Evolutionary conservation across 805 yeast species (phyloP).

Genomic region (Pichia sporocuriosa): DNA sequence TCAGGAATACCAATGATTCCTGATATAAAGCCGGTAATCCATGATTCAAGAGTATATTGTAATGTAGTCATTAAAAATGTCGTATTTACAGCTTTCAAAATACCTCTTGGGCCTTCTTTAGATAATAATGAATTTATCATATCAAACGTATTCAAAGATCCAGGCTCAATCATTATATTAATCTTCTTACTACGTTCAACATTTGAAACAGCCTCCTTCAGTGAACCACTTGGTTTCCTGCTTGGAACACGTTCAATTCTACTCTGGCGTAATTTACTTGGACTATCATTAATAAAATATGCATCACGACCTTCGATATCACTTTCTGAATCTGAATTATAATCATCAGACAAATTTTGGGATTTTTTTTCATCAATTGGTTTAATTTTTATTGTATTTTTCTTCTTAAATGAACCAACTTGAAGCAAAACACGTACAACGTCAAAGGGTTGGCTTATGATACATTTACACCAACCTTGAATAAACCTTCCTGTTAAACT

Average conservation of each 20-base stretch:
- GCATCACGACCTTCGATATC: constrained; percentile 12
- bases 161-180: constrained; percentile 38
- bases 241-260: constrained; percentile 25
- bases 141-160: constrained; percentile 56
- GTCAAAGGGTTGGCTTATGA: constrained; percentile 84
- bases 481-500: constrained; percentile 55
- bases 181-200: constrained; percentile 1
- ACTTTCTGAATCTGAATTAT: constrained; percentile 14
- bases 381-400: neutral
- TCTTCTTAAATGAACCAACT: constrained; percentile 55
- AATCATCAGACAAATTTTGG: neutral
- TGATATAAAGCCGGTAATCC: constrained; percentile 85
- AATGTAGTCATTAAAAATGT: constrained; percentile 73
- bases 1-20: constrained; percentile 81
- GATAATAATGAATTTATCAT: constrained; percentile 57
- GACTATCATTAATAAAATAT: constrained; percentile 22
- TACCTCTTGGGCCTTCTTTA: constrained; percentile 64
- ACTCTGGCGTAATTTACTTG: constrained; percentile 21
- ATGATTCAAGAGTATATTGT: constrained; percentile 73
- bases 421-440: constrained; percentile 73
- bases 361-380: neutral
- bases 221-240: constrained; percentile 12
- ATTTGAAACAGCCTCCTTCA: constrained; percentile 2
- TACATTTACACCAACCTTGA: constrained; percentile 60
- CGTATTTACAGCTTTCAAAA: constrained; percentile 71